Base-by-base conservation (phyloP, 371 early-diverging fungal species). In the Haplosporangium sp. region DNA sequence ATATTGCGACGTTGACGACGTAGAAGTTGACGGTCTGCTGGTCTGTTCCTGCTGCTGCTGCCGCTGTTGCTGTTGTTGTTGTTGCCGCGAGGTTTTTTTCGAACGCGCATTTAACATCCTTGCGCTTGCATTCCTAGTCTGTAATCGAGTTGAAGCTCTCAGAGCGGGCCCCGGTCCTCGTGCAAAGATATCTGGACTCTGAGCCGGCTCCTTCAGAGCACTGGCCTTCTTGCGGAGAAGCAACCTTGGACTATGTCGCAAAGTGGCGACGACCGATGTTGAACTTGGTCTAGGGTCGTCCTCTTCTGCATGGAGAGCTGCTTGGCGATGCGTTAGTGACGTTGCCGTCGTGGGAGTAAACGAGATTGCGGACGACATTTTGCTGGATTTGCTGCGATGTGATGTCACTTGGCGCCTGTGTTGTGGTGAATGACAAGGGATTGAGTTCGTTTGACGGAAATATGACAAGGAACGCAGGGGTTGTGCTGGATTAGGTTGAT, bases 161-260 rank as follows among this genome's bases (percentile, higher is more conserved):
- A 77, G 41, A n/a, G 79, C 63, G 11, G 72, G 79, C 41, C 76
- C 76, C 40, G 76, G 70, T 38, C 79, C 79, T 64, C 79, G 64
- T 9, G 79, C 79, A 72, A 77, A 77, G 62, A 77, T 77, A 56
- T 77, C 79, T 54, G 79, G 79, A 64, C 79, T 77, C 55, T 77
- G 79, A 11, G 66, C 62, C 12, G 79, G 79, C 37, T 77, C 79
- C 68, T 77, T 77, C 56, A 72, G 68, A 14, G 79, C 72, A 57
- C 70, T 76, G 41, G 79, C 72, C 52, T 72, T 67, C 59, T 77
- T 77, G 65, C 79, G 72, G 62, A 77, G 72, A 16, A 77, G 79
- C 50, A 77, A 41, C 29, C 79, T 53, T 13, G 79, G 79, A 57
- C 72, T 72, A 54, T 77, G 79, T 46, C 79, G 59, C 41, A 77